Percentiles rank a stretch among this genome's conserved stretches.
These are phyloP conservation scores for Penicillium steckii DNA, from an alignment of 495 filamentous ascomycete species.

Conservation along the genomic window DNA sequence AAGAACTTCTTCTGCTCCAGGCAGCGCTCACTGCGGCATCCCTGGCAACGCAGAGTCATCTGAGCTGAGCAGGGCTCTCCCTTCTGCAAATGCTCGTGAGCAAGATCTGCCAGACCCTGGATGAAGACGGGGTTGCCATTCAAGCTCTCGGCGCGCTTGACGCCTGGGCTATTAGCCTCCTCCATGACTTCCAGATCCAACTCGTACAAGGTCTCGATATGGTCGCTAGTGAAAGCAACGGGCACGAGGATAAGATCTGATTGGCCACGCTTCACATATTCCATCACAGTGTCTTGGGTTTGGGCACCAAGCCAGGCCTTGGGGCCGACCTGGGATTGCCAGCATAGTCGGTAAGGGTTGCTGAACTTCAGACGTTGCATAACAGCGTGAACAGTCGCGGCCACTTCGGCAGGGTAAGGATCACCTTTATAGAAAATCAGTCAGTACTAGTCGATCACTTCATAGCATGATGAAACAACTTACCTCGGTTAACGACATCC, in stretches of 20 bases:
- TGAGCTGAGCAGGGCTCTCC: slow-evolving; percentile 71
- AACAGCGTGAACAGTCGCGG: slow-evolving; percentile 94
- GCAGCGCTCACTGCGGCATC: slow-evolving; percentile 89
- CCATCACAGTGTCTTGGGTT: slow-evolving; percentile 80
- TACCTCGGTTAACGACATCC: slow-evolving; percentile 90
- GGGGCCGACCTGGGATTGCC: slow-evolving; percentile 98
- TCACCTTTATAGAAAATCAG: slow-evolving; percentile 59
- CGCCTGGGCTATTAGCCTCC: slow-evolving; percentile 71
- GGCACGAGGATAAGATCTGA: slow-evolving; percentile 90
- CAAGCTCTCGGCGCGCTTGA: slow-evolving; percentile 90
- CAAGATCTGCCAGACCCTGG: slow-evolving; percentile 82
- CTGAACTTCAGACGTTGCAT: slow-evolving; percentile 83
- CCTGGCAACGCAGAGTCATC: slow-evolving; percentile 90
- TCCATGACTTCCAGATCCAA: slow-evolving; percentile 94
- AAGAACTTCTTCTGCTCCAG: slow-evolving; percentile 91
- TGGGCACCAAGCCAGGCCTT: slow-evolving; percentile 95
- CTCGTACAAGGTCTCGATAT: slow-evolving; percentile 97
- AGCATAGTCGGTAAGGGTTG: slow-evolving; percentile 91
- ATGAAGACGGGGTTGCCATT: slow-evolving; percentile 95
- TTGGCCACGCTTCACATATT: slow-evolving; percentile 87
- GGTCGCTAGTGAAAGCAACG: slow-evolving; percentile 96
- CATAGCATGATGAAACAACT: slow-evolving; percentile 5
- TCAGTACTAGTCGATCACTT: slow-evolving; percentile 14
- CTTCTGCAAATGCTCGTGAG: slow-evolving; percentile 71
- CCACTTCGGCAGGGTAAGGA: slow-evolving; percentile 95